These are phyloP conservation scores for Blastocystis sp. DNA, from an alignment of 352 stramenopile species.

Conservation along the genomic window DNA sequence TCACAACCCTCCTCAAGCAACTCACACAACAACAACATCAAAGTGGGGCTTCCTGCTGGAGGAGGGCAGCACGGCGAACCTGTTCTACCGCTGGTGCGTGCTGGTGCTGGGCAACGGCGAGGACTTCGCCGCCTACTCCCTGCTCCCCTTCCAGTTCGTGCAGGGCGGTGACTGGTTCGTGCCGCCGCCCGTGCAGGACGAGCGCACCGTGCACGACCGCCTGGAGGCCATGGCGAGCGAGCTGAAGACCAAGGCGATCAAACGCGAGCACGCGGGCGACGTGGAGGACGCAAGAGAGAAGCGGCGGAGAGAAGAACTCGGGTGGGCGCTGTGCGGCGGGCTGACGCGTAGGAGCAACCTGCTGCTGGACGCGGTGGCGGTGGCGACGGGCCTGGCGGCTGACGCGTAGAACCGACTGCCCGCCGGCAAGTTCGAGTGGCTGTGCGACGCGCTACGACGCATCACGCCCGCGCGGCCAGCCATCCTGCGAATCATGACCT, in stretches of 20 bases:
- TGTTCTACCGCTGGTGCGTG: slow-evolving; percentile 66
- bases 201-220: background rate
- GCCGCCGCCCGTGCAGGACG: slow-evolving; percentile 51
- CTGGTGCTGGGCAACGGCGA: slow-evolving; percentile 45
- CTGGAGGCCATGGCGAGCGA: background rate
- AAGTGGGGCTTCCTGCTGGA: background rate
- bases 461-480: slow-evolving; percentile 12
- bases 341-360: slow-evolving; percentile 53
- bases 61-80: background rate
- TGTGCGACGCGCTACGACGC: slow-evolving; percentile 19
- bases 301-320: background rate
- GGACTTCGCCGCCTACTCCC: slow-evolving; percentile 15
- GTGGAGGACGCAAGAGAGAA: background rate
- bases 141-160: slow-evolving; percentile 47
- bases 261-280: background rate
- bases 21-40: background rate
- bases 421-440: background rate
- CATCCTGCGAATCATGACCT: slow-evolving; percentile 46
- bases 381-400: background rate
- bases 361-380: background rate
- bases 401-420: slow-evolving; percentile 4
- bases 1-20: background rate
- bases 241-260: background rate
- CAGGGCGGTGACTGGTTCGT: background rate
- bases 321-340: background rate